Percentiles rank a stretch among this genome's conserved stretches.
These are phyloP conservation scores for Hemisphaericaspora xylofermentans DNA, from an alignment of 1,139 yeast species.

Conservation along the genomic window DNA sequence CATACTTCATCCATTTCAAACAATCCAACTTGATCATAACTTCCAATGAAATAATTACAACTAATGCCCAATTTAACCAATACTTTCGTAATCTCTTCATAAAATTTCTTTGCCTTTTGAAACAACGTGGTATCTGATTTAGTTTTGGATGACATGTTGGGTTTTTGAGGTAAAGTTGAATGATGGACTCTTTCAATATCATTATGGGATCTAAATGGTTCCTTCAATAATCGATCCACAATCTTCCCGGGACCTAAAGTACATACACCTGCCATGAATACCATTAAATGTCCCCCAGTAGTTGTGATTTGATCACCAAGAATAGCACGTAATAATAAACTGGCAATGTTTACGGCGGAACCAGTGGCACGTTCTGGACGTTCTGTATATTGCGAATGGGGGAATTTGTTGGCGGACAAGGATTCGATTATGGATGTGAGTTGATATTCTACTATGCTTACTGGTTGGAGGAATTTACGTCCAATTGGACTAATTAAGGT, in stretches of 20 bases:
- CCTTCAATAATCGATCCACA: conserved; percentile 48
- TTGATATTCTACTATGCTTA: conserved; percentile 55
- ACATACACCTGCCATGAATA: conserved; percentile 61
- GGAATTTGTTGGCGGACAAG: conserved; percentile 54
- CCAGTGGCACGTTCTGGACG: conserved; percentile 66
- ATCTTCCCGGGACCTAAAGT: conserved; percentile 58
- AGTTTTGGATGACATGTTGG: conserved; percentile 23
- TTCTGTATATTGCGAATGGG: conserved; percentile 41
- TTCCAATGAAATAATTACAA: conserved; percentile 58
- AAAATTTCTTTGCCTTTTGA: conserved; percentile 40
- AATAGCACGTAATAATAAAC: conserved; percentile 46
- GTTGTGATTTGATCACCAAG: conserved; percentile 40
- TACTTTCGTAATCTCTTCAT: conserved; percentile 42
- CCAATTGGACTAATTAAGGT: conserved; percentile 29
- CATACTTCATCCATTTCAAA: conserved; percentile 63
- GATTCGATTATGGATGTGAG: conserved; percentile 54
- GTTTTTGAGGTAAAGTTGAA: conserved; percentile 33
- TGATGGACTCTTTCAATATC: conserved; percentile 49
- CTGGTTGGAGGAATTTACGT: conserved; percentile 45
- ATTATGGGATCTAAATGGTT: conserved; percentile 59
- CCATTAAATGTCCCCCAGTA: conserved; percentile 60
- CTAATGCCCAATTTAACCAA: conserved; percentile 48
- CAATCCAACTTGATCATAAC: conserved; percentile 67
- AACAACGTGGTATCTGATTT: conserved; percentile 34
- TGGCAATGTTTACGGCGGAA: conserved; percentile 62